Evolutionary conservation across 257 asterid species (phyloP).

Genomic region (Solanum clarkiae): DNA sequence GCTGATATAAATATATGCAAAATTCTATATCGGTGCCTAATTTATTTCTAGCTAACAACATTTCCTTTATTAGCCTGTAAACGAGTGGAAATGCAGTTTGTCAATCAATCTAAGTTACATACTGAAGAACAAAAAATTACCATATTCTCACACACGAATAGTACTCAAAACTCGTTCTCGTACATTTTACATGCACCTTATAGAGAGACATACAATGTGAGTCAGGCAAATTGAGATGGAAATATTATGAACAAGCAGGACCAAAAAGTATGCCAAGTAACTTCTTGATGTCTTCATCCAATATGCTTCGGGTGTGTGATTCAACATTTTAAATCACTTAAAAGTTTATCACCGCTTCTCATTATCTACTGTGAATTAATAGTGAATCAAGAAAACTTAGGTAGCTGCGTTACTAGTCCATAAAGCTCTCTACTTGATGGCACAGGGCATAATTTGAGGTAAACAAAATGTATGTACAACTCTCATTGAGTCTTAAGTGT

Average conservation of each 20-base stretch:
- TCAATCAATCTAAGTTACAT: background rate
- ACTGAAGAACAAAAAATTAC: background rate
- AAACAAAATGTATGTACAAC: background rate
- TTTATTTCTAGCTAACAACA: background rate
- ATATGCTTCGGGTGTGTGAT: background rate
- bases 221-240: background rate
- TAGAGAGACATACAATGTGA: background rate
- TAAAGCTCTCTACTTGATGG: background rate
- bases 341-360: background rate
- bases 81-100: background rate
- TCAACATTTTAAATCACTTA: background rate
- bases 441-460: background rate
- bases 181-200: background rate
- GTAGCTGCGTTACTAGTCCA: background rate
- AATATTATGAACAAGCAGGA: background rate
- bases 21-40: background rate
- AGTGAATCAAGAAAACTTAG: background rate
- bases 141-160: background rate
- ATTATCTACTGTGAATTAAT: background rate
- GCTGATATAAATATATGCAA: background rate
- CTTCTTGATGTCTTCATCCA: background rate
- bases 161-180: background rate
- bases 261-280: background rate
- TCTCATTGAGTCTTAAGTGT: background rate
- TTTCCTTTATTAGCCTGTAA: background rate